phyloP scores from a whole-genome alignment of 345 rosid species.

The Combretum micranthum region DNA sequence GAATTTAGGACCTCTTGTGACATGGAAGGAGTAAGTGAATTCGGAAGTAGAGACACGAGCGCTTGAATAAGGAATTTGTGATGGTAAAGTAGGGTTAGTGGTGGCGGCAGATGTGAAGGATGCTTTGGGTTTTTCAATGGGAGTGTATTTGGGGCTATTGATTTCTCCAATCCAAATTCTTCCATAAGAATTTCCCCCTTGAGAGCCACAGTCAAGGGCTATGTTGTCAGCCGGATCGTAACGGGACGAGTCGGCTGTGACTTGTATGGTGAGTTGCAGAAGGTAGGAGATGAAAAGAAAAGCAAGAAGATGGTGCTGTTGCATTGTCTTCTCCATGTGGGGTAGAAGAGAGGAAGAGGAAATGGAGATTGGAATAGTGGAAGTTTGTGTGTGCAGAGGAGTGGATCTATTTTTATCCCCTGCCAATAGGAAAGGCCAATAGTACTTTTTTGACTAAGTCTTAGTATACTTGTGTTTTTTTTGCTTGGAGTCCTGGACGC shows the following conservation, averaged over 20 bases:
- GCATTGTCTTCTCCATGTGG: too few species aligned
- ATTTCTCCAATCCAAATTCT: conserved; percentile 5
- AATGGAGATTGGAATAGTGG: too few species aligned
- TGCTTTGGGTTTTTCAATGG: neutral
- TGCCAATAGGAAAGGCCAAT: too few species aligned
- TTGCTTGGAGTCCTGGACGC: too few species aligned
- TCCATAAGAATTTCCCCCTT: neutral
- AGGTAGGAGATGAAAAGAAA: neutral
- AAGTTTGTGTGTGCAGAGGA: too few species aligned
- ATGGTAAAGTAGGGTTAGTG: neutral
- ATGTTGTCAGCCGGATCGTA: neutral
- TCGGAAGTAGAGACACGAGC: conserved; percentile 16
- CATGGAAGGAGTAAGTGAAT: conserved; percentile 19
- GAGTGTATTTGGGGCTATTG: conserved; percentile 1
- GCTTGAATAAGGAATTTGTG: conserved; percentile 8
- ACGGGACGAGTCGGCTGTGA: neutral
- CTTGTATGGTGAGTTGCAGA: neutral
- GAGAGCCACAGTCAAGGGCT: conserved; percentile 9
- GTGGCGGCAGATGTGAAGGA: neutral
- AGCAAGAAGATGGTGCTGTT: neutral
- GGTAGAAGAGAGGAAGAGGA: too few species aligned
- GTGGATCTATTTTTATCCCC: too few species aligned
- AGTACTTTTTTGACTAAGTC: too few species aligned
- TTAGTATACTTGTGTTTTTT: too few species aligned
- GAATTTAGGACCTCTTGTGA: conserved; percentile 16